Base-by-base conservation (phyloP, 805 yeast species). In the Tetrapisispora arboricola region DNA sequence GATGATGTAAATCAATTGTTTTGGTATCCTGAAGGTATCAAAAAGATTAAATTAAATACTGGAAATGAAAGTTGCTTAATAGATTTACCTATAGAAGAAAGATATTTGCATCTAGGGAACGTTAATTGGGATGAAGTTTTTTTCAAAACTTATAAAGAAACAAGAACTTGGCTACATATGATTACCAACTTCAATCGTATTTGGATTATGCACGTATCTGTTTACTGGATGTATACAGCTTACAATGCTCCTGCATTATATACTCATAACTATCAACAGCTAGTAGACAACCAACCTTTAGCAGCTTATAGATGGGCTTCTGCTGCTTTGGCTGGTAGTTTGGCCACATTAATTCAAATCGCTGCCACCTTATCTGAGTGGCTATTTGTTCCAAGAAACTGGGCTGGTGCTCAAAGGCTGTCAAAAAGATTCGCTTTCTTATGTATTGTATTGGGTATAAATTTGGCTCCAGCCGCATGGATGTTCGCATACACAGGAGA, bases 381-480 rank as follows among this genome's bases (percentile, higher is more conserved):
- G 95, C 70, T 78, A 61, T 92, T 87, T 57, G 97, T 92, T 46
- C 98, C 98, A 51, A 81, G 98, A 67, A 76, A 81, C 53, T 92
- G 97, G 96, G 94, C 97, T 29, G 98, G 98, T 67, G 97, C 97
- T 61, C 97, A 90, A 68, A 96, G 84, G 63, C 75, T 90, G 60
- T 67, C 86, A 26, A 84, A 95, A 65, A 82, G 98, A 62, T 71
- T 92, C 55, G 58, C 78, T 67, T 82, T 88, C 58, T 66, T 90
- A 61, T 50, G 80, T 40, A 49, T 76, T 39, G 75, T 87, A 49
- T 69, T 87, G 41, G 71, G 68, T 41, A 57, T 79, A 49, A 92
- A 90, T 65, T 68, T 90, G 57, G 94, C 80, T 50, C 95, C 97
- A 26, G 76, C 85, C 22, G 76, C 84, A 40, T 92, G 84, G 60